phyloP scores from a whole-genome alignment of 208 protist genomes.

The Trypanosoma boissoni region DNA sequence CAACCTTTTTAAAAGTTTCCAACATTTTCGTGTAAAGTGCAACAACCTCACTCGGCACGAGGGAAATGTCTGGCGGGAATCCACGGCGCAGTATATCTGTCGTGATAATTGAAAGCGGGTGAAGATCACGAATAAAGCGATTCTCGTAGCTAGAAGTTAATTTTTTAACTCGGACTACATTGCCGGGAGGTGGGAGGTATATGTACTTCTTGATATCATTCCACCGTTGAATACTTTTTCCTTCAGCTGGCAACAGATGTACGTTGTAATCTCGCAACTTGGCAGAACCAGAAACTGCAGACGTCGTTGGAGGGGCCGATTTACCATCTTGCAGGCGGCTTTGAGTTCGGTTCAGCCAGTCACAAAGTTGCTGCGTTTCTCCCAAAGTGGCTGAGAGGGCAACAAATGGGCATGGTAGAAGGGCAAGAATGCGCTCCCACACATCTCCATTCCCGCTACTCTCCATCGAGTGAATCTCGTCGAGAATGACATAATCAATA shows the following conservation, averaged over 20 bases:
- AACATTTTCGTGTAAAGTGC: constrained; percentile 78
- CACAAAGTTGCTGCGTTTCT: constrained; percentile 87
- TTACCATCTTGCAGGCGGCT: constrained; percentile 43
- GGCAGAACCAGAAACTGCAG: not conserved
- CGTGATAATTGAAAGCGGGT: constrained; percentile 86
- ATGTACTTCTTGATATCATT: constrained; percentile 92
- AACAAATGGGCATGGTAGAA: constrained; percentile 92
- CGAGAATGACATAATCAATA: constrained; percentile 94
- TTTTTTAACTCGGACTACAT: constrained; percentile 55
- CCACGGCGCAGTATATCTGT: constrained; percentile 71
- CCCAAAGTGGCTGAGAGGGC: constrained; percentile 95
- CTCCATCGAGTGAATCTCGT: constrained; percentile 95
- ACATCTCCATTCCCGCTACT: constrained; percentile 84
- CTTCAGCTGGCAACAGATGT: constrained; percentile 62
- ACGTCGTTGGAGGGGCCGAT: constrained; percentile 2
- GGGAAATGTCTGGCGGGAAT: constrained; percentile 86
- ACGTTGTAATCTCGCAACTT: constrained; percentile 70
- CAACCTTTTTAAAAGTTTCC: constrained; percentile 34
- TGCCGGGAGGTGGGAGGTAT: constrained; percentile 67
- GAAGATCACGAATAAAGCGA: constrained; percentile 73
- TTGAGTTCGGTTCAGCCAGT: constrained; percentile 91
- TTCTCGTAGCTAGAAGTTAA: constrained; percentile 58
- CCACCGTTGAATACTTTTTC: constrained; percentile 82
- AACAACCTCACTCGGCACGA: constrained; percentile 87
- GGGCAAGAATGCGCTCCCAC: constrained; percentile 93